Evolutionary conservation across 768 basidiomycete species (phyloP).

Genomic region (Mycena indigotica): DNA sequence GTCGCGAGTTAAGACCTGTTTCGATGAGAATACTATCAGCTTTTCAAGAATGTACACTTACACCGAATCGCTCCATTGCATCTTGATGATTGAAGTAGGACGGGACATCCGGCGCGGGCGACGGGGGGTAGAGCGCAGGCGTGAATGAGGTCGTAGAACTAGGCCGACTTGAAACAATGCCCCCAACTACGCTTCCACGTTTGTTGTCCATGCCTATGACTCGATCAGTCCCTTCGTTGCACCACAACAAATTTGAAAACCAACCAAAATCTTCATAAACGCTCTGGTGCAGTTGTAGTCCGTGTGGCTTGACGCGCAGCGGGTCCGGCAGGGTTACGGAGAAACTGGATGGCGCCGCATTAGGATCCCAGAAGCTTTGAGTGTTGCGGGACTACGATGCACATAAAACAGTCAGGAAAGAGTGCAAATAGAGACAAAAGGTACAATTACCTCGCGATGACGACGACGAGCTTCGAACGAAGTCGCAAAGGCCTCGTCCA

Average conservation of each 20-base stretch:
- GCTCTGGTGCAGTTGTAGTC: conserved; percentile 80
- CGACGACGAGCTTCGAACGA: conserved; percentile 84
- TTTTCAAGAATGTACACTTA: conserved; percentile 34
- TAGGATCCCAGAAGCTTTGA: conserved; percentile 89
- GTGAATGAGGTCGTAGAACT: conserved; percentile 71
- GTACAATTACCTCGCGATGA: conserved; percentile 70
- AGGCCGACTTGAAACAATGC: conserved; percentile 56
- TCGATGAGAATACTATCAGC: neutral
- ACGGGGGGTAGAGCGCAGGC: conserved; percentile 54
- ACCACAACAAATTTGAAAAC: conserved; percentile 17
- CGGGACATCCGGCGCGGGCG: conserved; percentile 62
- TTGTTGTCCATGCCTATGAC: conserved; percentile 55
- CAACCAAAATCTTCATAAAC: conserved; percentile 96
- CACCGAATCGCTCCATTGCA: conserved; percentile 86
- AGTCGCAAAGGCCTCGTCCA: conserved; percentile 83
- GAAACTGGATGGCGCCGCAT: conserved; percentile 70
- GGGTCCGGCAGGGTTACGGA: conserved; percentile 81
- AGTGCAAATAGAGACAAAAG: neutral
- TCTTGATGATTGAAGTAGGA: conserved; percentile 66
- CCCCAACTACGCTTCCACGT: conserved; percentile 44
- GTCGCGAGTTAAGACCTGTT: conserved; percentile 55
- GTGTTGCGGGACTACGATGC: conserved; percentile 56
- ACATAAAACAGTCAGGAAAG: conserved; percentile 5
- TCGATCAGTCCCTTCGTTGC: conserved; percentile 12
- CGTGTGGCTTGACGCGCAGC: conserved; percentile 79